A percentile compares a stretch with the other conserved stretches of the same genome.
Evolutionary conservation across 2,329 filamentous ascomycete genomes (phyloP).

Genomic region (Hirsutella rhossiliensis): DNA sequence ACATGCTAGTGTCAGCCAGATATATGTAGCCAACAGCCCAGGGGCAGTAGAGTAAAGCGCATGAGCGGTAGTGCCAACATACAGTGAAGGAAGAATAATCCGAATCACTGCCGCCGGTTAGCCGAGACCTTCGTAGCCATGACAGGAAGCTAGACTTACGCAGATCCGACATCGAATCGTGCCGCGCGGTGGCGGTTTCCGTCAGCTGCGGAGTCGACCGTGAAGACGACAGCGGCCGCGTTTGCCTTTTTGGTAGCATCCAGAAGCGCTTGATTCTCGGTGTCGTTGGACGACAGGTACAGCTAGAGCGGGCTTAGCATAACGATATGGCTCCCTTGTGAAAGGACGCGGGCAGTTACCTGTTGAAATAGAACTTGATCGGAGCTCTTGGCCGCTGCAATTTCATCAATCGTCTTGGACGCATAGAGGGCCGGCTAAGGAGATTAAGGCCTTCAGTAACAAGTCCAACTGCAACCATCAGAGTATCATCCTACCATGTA

Average conservation of each 20-base stretch:
- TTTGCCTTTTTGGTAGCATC: slow-evolving; percentile 18
- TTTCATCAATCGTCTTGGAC: slow-evolving; percentile 21
- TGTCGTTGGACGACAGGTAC: slow-evolving; percentile 18
- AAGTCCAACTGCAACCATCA: too few species aligned
- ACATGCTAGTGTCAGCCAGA: background rate
- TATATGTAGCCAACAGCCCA: too few species aligned
- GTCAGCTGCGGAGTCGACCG: slow-evolving; percentile 26
- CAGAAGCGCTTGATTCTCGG: slow-evolving; percentile 18
- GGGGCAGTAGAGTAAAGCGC: too few species aligned
- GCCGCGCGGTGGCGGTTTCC: slow-evolving; percentile 27
- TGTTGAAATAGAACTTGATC: slow-evolving; percentile 27
- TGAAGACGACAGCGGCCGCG: slow-evolving; percentile 24
- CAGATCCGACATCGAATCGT: slow-evolving; percentile 25
- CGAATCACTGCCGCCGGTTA: slow-evolving; percentile 7
- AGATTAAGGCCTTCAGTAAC: background rate
- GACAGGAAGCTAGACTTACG: slow-evolving; percentile 8
- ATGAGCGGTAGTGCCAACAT: too few species aligned
- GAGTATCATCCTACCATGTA: slow-evolving; percentile 26
- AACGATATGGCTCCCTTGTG: background rate
- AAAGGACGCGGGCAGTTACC: slow-evolving; percentile 6
- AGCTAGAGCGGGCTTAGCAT: slow-evolving; percentile 11
- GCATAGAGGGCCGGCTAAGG: slow-evolving; percentile 21
- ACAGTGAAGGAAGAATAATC: slow-evolving; percentile 6
- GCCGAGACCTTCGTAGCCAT: background rate
- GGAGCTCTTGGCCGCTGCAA: slow-evolving; percentile 21